Percentiles rank a stretch among this genome's conserved stretches.
phyloP scores from a whole-genome alignment of 495 filamentous ascomycete species.

The Astrocystis sublimbata region DNA sequence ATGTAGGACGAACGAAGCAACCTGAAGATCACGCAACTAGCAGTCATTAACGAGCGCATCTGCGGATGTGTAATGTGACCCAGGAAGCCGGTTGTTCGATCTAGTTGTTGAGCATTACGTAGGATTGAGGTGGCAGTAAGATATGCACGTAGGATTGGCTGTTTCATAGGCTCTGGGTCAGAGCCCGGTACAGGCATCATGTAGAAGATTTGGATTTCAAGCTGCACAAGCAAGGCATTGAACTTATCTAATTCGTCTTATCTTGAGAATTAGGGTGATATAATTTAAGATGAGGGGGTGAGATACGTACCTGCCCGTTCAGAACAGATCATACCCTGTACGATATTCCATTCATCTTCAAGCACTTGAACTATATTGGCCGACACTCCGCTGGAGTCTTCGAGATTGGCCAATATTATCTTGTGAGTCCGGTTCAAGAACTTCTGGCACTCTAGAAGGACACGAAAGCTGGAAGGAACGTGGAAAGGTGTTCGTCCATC shows the following conservation, averaged over 20 bases:
- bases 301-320: slow-evolving; percentile 40
- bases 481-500: slow-evolving; percentile 38
- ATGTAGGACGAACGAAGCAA: slow-evolving; percentile 40
- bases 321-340: slow-evolving; percentile 42
- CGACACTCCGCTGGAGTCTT: slow-evolving; percentile 43
- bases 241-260: slow-evolving; percentile 41
- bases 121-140: slow-evolving; percentile 42
- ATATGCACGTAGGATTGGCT: slow-evolving; percentile 43
- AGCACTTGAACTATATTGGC: slow-evolving; percentile 41
- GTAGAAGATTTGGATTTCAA: slow-evolving; percentile 50
- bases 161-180: slow-evolving; percentile 38
- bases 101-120: slow-evolving; percentile 31
- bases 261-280: slow-evolving; percentile 1
- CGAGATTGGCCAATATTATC: slow-evolving; percentile 42
- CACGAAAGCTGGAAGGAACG: slow-evolving; percentile 40
- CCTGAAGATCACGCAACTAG: slow-evolving; percentile 42
- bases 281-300: too few species aligned
- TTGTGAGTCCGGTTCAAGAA: slow-evolving; percentile 43
- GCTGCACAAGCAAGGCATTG: slow-evolving; percentile 40
- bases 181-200: slow-evolving; percentile 42
- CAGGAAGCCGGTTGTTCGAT: slow-evolving; percentile 35
- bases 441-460: slow-evolving; percentile 44
- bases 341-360: slow-evolving; percentile 45
- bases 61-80: slow-evolving; percentile 44
- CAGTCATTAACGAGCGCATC: slow-evolving; percentile 39